A percentile compares a stretch with the other conserved stretches of the same genome.
Evolutionary conservation across 2,329 filamentous ascomycete species (phyloP).

Genomic region (Monosporascus sp.): DNA sequence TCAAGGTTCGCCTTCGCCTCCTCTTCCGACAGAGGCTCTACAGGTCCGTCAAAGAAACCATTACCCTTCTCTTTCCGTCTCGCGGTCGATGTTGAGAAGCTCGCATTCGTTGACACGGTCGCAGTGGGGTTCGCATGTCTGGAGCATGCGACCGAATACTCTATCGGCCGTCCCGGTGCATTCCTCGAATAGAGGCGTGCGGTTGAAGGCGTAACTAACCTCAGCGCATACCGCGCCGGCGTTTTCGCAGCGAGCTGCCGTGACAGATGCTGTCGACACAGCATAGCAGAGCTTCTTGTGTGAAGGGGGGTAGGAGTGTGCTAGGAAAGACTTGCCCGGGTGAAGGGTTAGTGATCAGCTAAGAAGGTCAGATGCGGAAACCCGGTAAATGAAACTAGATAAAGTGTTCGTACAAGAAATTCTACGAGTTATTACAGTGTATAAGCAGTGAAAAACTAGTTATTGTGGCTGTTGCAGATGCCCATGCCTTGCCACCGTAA

Average conservation of each 20-base stretch:
- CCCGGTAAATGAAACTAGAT: too few species aligned
- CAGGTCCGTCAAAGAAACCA: constrained; percentile 46
- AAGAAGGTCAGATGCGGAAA: too few species aligned
- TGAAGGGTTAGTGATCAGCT: too few species aligned
- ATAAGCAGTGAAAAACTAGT: too few species aligned
- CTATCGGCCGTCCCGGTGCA: constrained; percentile 10
- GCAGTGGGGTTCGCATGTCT: constrained; percentile 8
- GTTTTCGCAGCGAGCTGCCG: constrained; percentile 22
- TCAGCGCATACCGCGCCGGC: constrained; percentile 16
- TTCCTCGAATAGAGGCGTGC: constrained; percentile 22
- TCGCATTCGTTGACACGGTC: constrained; percentile 13
- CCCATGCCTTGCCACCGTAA: too few species aligned
- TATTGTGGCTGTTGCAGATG: too few species aligned
- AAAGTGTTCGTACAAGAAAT: too few species aligned
- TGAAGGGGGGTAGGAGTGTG: too few species aligned
- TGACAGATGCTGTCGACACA: constrained; percentile 28
- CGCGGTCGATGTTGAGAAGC: constrained; percentile 33
- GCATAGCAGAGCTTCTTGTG: constrained; percentile 15
- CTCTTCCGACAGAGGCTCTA: constrained; percentile 48
- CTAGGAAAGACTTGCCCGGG: too few species aligned
- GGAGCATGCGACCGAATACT: constrained; percentile 15
- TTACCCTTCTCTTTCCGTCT: constrained; percentile 36
- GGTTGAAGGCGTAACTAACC: constrained; percentile 12
- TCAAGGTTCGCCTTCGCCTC: constrained; percentile 47
- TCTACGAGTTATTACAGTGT: too few species aligned